Evolutionary conservation across 1,284 basidiomycete species (phyloP).

Genomic region (Ganoderma leucocontextum): DNA sequence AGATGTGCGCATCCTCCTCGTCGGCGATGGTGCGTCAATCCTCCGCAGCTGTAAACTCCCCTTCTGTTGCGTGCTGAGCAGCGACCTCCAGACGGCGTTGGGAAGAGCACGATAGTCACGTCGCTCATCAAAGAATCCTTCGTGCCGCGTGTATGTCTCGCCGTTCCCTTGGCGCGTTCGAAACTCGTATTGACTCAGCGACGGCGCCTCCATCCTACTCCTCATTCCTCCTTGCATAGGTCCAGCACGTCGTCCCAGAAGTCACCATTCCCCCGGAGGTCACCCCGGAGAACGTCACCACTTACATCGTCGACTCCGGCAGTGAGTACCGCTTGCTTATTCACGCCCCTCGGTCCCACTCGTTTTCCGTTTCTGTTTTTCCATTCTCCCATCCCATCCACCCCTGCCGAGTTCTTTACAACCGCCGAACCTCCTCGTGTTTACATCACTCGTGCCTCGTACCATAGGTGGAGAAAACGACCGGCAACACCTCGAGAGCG

Average conservation of each 20-base stretch:
- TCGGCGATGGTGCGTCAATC: constrained; percentile 82
- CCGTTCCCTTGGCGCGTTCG: constrained; percentile 18
- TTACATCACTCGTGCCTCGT: not conserved
- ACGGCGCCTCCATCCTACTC: constrained; percentile 2
- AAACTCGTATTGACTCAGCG: not conserved
- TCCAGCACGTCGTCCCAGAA: constrained; percentile 92
- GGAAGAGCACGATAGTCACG: constrained; percentile 95
- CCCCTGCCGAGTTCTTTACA: not conserved
- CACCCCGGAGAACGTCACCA: constrained; percentile 95
- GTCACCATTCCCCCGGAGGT: constrained; percentile 96
- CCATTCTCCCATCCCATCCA: not conserved
- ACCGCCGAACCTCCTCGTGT: not conserved
- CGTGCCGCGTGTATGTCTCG: constrained; percentile 78
- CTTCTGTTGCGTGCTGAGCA: constrained; percentile 8
- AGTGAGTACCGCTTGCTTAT: constrained; percentile 57
- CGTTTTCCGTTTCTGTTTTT: not conserved
- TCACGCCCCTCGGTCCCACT: not conserved
- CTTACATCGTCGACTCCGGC: constrained; percentile 95
- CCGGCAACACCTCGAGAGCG: constrained; percentile 89
- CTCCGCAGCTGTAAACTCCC: not conserved
- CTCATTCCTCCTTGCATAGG: constrained; percentile 52
- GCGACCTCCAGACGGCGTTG: constrained; percentile 80
- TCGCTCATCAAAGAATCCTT: constrained; percentile 96
- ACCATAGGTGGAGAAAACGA: constrained; percentile 76
- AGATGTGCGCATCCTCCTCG: constrained; percentile 92